A percentile compares a stretch with the other conserved stretches of the same genome.
Conservation (phyloP, 1,284 basidiomycete species). For the Malassezia furfur region DNA sequence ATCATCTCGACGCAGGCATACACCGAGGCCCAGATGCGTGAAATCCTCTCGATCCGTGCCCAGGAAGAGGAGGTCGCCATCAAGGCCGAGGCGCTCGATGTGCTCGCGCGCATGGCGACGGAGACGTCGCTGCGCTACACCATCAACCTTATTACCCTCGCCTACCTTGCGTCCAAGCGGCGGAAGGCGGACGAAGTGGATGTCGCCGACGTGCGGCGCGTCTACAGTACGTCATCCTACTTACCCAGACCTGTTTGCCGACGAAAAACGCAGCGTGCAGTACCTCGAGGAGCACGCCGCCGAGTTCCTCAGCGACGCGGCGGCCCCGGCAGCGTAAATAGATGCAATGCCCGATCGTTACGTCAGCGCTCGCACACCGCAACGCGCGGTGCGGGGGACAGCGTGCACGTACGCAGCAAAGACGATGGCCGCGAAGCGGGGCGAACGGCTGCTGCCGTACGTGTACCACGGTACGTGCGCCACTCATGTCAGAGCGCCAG, state of each 20-base stretch:
- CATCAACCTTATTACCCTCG: constrained; percentile 83
- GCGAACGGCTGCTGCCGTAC: constrained; percentile 2
- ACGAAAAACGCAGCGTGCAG: constrained; percentile 85
- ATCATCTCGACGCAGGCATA: constrained; percentile 94
- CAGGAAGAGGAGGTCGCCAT: constrained; percentile 94
- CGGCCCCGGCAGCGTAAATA: background rate
- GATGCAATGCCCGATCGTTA: background rate
- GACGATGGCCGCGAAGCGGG: background rate
- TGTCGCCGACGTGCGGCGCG: constrained; percentile 70
- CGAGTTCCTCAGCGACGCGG: constrained; percentile 52
- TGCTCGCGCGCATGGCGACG: constrained; percentile 72
- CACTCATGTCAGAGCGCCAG: constrained; percentile 24
- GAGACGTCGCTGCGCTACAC: constrained; percentile 70
- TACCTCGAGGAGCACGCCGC: constrained; percentile 76
- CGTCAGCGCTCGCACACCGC: background rate
- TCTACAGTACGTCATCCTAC: constrained; percentile 53
- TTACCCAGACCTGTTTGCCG: constrained; percentile 59
- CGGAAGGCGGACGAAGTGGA: constrained; percentile 65
- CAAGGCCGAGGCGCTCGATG: constrained; percentile 62
- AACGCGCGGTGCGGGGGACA: background rate
- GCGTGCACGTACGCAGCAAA: too few relatives aligned
- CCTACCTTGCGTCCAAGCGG: constrained; percentile 69
- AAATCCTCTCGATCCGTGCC: constrained; percentile 88
- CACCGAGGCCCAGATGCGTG: constrained; percentile 67
- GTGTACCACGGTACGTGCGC: constrained; percentile 13